Conservation (phyloP, 345 rosid species). For the Schrenkiella parvula region DNA sequence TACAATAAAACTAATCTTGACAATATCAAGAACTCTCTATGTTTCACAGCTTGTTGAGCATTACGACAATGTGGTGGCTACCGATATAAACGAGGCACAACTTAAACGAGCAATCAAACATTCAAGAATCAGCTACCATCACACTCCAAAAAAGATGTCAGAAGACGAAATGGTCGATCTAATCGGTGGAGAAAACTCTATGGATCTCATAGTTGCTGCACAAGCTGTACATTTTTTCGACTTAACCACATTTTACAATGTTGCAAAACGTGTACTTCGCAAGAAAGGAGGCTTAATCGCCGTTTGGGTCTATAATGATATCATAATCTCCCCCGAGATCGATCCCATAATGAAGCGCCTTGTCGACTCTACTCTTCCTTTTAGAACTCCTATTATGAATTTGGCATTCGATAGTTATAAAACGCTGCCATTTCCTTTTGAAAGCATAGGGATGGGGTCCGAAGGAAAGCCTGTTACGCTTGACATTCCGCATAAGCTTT, state of each 20-base stretch:
- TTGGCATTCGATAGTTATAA: conserved; percentile 38
- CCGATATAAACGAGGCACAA: conserved; percentile 30
- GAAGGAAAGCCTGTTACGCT: conserved; percentile 50
- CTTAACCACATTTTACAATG: conserved; percentile 45
- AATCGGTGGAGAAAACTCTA: conserved; percentile 27
- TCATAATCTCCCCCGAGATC: conserved; percentile 41
- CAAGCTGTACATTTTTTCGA: conserved; percentile 61
- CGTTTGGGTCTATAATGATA: conserved; percentile 50
- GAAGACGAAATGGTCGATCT: conserved; percentile 31
- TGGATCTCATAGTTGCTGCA: conserved; percentile 45
- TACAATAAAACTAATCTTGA: background rate
- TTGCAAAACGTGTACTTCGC: conserved; percentile 42
- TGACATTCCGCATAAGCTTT: too few species aligned
- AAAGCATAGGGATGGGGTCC: conserved; percentile 45
- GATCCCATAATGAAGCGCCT: conserved; percentile 44
- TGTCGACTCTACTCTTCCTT: conserved; percentile 49
- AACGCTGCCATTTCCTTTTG: conserved; percentile 58
- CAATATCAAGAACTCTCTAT: background rate
- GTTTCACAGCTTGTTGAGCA: conserved; percentile 20
- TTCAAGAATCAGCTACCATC: conserved; percentile 28
- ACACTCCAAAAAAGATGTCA: conserved; percentile 22
- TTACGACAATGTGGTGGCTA: conserved; percentile 31
- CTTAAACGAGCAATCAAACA: conserved; percentile 27
- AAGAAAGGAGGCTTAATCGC: conserved; percentile 61
- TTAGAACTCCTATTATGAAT: conserved; percentile 37